Conservation (phyloP, 2,329 filamentous ascomycete species). For the Ophiostoma tasmaniense region DNA sequence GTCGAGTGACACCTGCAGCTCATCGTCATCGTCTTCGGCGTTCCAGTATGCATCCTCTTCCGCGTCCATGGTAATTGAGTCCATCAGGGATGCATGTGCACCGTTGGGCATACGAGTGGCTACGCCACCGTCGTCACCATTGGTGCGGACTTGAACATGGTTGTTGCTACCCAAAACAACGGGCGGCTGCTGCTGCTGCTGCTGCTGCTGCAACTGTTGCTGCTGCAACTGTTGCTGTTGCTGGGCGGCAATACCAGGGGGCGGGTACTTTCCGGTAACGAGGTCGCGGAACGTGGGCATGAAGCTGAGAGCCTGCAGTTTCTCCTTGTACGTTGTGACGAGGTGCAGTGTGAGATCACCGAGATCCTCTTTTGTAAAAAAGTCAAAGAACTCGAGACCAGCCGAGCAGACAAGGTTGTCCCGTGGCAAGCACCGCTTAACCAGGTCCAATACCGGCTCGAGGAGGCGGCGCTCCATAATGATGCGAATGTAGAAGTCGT, state of each 20-base stretch:
- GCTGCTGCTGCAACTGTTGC: background rate
- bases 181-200: slow-evolving; percentile 53
- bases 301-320: slow-evolving; percentile 66
- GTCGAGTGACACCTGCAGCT: slow-evolving; percentile 19
- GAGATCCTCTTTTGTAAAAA: slow-evolving; percentile 71
- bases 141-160: background rate
- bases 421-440: slow-evolving; percentile 76
- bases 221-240: slow-evolving; percentile 29
- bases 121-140: background rate
- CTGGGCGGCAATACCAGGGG: background rate
- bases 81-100: slow-evolving; percentile 10
- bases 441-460: slow-evolving; percentile 73
- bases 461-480: slow-evolving; percentile 74
- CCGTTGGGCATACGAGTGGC: slow-evolving; percentile 9
- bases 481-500: slow-evolving; percentile 84
- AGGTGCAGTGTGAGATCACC: slow-evolving; percentile 77
- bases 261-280: slow-evolving; percentile 32
- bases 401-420: slow-evolving; percentile 93
- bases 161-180: slow-evolving; percentile 30
- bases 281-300: slow-evolving; percentile 77
- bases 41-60: slow-evolving; percentile 94
- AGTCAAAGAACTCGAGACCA: slow-evolving; percentile 88
- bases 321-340: slow-evolving; percentile 74
- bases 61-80: slow-evolving; percentile 51
- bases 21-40: slow-evolving; percentile 64